Evolutionary conservation across 2,329 filamentous ascomycete species (phyloP).

Genomic region (Westerdykella sp.): DNA sequence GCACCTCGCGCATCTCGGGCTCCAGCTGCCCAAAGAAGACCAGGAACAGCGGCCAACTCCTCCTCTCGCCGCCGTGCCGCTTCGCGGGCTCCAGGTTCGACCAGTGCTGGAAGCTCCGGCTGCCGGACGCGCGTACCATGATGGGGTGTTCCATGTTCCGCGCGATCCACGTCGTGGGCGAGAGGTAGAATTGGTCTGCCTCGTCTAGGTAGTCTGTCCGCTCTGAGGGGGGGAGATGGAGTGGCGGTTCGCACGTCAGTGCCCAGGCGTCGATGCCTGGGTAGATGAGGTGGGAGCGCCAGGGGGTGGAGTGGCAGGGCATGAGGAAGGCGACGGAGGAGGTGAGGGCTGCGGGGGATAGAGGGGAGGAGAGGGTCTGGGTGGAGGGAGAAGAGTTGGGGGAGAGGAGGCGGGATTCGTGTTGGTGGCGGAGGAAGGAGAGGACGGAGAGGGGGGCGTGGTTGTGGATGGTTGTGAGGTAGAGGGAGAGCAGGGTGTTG

Average conservation of each 20-base stretch:
- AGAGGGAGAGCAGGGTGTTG: not conserved
- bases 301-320: slow-evolving; percentile 93
- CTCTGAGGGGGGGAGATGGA: slow-evolving; percentile 58
- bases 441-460: slow-evolving; percentile 71
- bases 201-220: slow-evolving; percentile 74
- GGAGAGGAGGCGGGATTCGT: slow-evolving; percentile 44
- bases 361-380: slow-evolving; percentile 61
- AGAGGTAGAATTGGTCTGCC: slow-evolving; percentile 79
- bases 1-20: slow-evolving; percentile 39
- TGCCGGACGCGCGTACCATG: slow-evolving; percentile 15
- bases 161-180: slow-evolving; percentile 41
- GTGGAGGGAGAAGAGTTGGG: slow-evolving; percentile 7
- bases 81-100: slow-evolving; percentile 17
- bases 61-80: slow-evolving; percentile 7
- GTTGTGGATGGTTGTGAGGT: slow-evolving; percentile 46
- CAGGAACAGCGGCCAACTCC: slow-evolving; percentile 42
- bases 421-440: slow-evolving; percentile 66
- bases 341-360: slow-evolving; percentile 8
- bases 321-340: slow-evolving; percentile 73
- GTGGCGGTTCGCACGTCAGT: slow-evolving; percentile 81
- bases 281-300: slow-evolving; percentile 81
- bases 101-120: slow-evolving; percentile 20
- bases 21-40: slow-evolving; percentile 56
- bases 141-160: slow-evolving; percentile 36
- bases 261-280: slow-evolving; percentile 72